Conservation (phyloP, 768 basidiomycete genomes). For the Fistulinella prunicolor region DNA sequence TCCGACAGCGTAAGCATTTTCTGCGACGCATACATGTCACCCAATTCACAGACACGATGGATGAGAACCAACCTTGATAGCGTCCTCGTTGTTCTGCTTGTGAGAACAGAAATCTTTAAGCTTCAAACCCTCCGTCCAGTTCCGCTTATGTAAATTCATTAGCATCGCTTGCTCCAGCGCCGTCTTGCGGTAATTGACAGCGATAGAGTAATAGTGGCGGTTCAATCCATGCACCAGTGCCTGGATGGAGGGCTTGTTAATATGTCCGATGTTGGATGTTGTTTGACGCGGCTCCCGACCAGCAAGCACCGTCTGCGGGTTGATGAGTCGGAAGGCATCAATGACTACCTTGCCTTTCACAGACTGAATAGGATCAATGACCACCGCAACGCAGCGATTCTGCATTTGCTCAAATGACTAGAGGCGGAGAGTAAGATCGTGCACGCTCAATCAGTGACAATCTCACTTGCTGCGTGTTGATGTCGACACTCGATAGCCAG, state of each 20-base stretch:
- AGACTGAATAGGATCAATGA: slow-evolving; percentile 98
- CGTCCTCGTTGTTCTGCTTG: slow-evolving; percentile 86
- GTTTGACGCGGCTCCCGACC: slow-evolving; percentile 96
- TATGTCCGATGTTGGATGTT: slow-evolving; percentile 96
- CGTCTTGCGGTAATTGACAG: slow-evolving; percentile 97
- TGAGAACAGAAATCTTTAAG: slow-evolving; percentile 87
- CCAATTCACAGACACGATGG: slow-evolving; percentile 14
- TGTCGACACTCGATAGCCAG: slow-evolving; percentile 98
- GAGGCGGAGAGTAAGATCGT: slow-evolving; percentile 13
- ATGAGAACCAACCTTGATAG: slow-evolving; percentile 75
- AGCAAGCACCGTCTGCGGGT: slow-evolving; percentile 82
- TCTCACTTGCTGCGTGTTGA: slow-evolving; percentile 93
- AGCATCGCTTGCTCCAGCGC: slow-evolving; percentile 98
- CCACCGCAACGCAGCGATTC: slow-evolving; percentile 91
- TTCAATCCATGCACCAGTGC: slow-evolving; percentile 97
- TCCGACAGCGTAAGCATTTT: slow-evolving; percentile 90
- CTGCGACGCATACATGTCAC: slow-evolving; percentile 15
- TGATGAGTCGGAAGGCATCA: slow-evolving; percentile 97
- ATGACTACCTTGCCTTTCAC: slow-evolving; percentile 99
- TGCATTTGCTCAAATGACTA: slow-evolving; percentile 97
- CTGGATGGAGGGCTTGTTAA: slow-evolving; percentile 99
- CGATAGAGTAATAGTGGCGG: slow-evolving; percentile 96
- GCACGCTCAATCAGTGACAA: slow-evolving; percentile 1
- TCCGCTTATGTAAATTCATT: slow-evolving; percentile 97
- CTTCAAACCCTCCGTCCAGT: slow-evolving; percentile 97